phyloP scores from a whole-genome alignment of 352 stramenopile genomes.

The Thalassiosira hispida region DNA sequence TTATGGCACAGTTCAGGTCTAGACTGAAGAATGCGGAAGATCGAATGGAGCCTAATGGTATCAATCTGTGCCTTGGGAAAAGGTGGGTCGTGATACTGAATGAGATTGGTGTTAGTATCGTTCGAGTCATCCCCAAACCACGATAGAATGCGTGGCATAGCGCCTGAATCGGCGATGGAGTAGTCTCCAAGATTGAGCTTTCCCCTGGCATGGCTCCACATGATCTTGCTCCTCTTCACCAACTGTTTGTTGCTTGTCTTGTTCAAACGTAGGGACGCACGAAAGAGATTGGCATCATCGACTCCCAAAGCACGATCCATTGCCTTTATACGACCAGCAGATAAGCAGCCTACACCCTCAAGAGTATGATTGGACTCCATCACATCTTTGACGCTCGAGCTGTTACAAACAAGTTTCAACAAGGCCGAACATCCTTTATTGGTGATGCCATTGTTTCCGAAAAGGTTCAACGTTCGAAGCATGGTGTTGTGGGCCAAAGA shows the following conservation, averaged over 20 bases:
- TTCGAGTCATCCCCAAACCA: too few species aligned
- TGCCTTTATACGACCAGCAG: neutral
- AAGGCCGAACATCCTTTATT: neutral
- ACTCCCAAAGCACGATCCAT: neutral
- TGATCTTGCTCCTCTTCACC: conserved; percentile 4
- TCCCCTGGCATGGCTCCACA: conserved; percentile 18
- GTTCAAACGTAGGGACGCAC: neutral
- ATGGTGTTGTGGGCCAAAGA: neutral
- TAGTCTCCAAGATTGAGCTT: conserved; percentile 5
- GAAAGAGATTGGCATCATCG: neutral
- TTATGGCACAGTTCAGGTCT: neutral
- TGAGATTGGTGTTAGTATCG: too few species aligned
- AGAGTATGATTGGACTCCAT: too few species aligned
- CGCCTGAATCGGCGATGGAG: too few species aligned
- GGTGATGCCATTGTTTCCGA: neutral
- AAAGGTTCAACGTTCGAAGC: neutral
- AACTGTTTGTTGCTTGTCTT: neutral
- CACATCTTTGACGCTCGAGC: too few species aligned
- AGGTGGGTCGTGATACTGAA: too few species aligned
- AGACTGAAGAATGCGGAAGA: too few species aligned
- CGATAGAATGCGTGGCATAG: neutral
- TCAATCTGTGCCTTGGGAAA: too few species aligned
- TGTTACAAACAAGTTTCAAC: neutral
- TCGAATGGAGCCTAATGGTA: too few species aligned
- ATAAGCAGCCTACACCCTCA: too few species aligned